Evolutionary conservation across 2,329 filamentous ascomycete species (phyloP).

Genomic region (Calonectria pteridis): DNA sequence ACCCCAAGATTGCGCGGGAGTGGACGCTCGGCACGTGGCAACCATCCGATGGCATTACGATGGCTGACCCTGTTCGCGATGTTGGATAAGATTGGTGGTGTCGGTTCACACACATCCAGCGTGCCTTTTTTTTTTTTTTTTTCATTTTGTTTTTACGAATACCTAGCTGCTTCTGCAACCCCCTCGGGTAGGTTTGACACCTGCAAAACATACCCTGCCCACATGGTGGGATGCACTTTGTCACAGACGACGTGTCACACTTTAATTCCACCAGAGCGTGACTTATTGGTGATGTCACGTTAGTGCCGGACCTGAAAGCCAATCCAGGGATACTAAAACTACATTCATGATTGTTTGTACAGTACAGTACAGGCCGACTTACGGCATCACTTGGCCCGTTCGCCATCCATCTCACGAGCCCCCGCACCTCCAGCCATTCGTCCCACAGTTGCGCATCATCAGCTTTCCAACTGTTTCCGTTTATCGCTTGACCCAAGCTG

Average conservation of each 20-base stretch:
- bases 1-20: neutral
- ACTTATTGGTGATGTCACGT: slow-evolving; percentile 24
- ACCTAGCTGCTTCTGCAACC: neutral
- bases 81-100: neutral
- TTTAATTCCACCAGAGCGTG: slow-evolving; percentile 16
- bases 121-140: neutral
- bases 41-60: slow-evolving; percentile 8
- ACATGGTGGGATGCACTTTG: slow-evolving; percentile 7
- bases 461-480: slow-evolving; percentile 21
- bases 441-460: slow-evolving; percentile 29
- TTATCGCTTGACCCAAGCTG: slow-evolving; percentile 93
- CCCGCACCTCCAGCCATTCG: slow-evolving; percentile 31
- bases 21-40: slow-evolving; percentile 24
- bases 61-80: slow-evolving; percentile 1
- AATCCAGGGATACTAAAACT: slow-evolving; percentile 43
- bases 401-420: slow-evolving; percentile 35
- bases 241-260: slow-evolving; percentile 5
- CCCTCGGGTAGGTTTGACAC: neutral
- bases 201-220: slow-evolving; percentile 7
- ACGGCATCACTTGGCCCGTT: slow-evolving; percentile 24
- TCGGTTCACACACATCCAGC: neutral
- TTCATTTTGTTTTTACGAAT: neutral
- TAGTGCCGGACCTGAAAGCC: slow-evolving; percentile 29
- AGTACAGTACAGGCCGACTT: slow-evolving; percentile 40
- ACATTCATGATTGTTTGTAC: slow-evolving; percentile 45